A percentile compares a stretch with the other conserved stretches of the same genome.
Conservation (phyloP, 208 protist genomes). For the Leishmania braziliensis region DNA sequence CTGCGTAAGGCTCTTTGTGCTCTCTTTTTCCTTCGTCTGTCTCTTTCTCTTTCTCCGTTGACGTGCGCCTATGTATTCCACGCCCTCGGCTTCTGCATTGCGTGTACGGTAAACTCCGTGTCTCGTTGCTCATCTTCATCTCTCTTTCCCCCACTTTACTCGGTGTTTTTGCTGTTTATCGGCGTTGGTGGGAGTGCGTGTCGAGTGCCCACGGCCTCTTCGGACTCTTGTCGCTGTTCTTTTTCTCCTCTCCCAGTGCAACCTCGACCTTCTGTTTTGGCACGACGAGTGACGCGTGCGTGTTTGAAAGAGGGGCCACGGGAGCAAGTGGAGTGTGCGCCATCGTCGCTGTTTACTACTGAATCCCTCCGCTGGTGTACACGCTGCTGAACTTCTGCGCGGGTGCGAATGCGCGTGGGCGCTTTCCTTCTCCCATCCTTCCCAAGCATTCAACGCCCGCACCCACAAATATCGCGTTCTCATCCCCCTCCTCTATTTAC, state of each 20-base stretch:
- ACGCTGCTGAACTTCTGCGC: not conserved
- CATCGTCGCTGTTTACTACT: not conserved
- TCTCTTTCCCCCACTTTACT: not conserved
- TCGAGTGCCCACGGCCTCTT: not conserved
- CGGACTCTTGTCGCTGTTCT: no score
- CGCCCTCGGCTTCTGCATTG: not conserved
- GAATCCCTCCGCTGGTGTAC: not conserved
- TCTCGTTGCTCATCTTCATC: not conserved
- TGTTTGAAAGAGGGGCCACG: not conserved
- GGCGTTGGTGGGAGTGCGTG: not conserved
- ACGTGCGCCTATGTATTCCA: not conserved
- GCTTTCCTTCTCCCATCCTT: not conserved
- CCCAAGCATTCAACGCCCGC: not conserved
- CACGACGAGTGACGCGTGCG: not conserved
- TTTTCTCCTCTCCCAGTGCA: not conserved
- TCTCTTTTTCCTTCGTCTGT: not conserved
- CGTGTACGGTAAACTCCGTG: not conserved
- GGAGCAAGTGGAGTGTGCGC: no score
- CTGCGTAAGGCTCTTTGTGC: not conserved
- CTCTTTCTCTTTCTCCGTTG: no score
- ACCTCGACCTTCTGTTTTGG: not conserved
- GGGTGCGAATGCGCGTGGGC: not conserved
- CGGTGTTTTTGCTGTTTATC: not conserved
- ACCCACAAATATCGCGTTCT: not conserved
- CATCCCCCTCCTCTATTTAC: not conserved